Conservation (phyloP, 2,329 filamentous ascomycete species). For the Diaporthe aspalathi region DNA sequence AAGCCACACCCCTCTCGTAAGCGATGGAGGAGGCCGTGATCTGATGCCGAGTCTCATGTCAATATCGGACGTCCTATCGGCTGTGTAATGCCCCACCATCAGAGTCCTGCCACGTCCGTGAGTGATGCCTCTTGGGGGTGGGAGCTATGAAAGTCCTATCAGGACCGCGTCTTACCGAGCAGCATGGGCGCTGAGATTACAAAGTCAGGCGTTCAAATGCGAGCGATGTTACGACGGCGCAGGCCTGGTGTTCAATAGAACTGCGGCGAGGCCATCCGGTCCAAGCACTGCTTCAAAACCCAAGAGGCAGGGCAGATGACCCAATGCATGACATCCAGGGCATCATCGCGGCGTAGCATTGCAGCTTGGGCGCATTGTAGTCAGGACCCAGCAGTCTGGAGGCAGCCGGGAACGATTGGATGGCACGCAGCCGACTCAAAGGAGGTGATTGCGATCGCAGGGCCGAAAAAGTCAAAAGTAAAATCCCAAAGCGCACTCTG, state of each 20-base stretch:
- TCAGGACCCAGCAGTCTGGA: conserved; percentile 34
- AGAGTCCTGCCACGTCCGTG: neutral
- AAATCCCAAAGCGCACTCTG: neutral
- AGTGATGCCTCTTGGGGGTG: conserved; percentile 9
- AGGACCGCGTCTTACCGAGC: neutral
- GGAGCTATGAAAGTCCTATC: neutral
- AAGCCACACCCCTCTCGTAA: conserved; percentile 22
- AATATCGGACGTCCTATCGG: conserved; percentile 4
- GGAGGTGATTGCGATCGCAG: neutral
- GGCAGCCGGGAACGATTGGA: conserved; percentile 33
- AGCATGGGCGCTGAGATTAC: conserved; percentile 22
- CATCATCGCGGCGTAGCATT: conserved; percentile 32
- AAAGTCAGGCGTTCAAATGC: conserved; percentile 11
- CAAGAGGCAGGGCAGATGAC: conserved; percentile 20
- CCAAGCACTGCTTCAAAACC: conserved; percentile 4
- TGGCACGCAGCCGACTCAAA: conserved; percentile 14
- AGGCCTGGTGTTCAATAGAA: conserved; percentile 10
- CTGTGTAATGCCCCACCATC: conserved; percentile 11
- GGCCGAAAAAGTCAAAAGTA: neutral
- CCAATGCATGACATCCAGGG: conserved; percentile 27
- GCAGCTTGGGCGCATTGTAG: conserved; percentile 6
- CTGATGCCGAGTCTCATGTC: conserved; percentile 20
- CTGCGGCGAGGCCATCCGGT: neutral
- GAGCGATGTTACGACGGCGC: conserved; percentile 19
- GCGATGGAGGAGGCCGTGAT: conserved; percentile 4